Base-by-base conservation (phyloP, 305 asterid species). In the Solanum aculeatissimum region DNA sequence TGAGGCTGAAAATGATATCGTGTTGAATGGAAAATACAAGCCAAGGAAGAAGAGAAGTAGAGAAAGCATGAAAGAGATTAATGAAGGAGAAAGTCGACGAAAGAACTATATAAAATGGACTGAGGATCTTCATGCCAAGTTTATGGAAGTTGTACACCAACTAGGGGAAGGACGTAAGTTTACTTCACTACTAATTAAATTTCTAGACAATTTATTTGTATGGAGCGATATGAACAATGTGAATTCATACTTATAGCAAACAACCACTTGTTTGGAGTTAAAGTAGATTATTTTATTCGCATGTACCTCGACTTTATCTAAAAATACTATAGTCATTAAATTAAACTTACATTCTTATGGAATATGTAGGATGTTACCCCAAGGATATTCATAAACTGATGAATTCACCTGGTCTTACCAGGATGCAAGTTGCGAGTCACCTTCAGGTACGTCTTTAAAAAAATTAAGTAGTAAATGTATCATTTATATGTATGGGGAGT, bases 141-240 rank as follows among this genome's bases (percentile, higher is more conserved):
- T 95, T 75, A 81, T 89, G 84, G 84, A 81, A 29, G 96, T 90
- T 18, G 87, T 91, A 38, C 29, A 0, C 16, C 74, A 83, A n/a
- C 97, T 95, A 16, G 98, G 94, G 65, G 93, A 92, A 68, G 98
- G 98, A 90, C 87, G 98, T 93, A 90, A 12, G 92, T 29, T 40
- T 19, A 80, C 65, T 66, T 32, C 1, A 15, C 27, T 11, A n/a
- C 2, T 18, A 4, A 6, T 80, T 77, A 9, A 19, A 15, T 32
- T 80, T 38, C 7, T 57, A 4, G 8, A 16, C 32, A 16, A 25
- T 42, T 16, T 10, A 7, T 45, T 9, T 7, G 42, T 32, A 21
- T 66, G 12, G 14, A 66, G 18, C 0, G 2, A 68, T 35, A 35
- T 68, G 21, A 38, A 35, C 75, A 68, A 9, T 9, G 23, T 16